These are phyloP conservation scores for Globisporangium abappressorium DNA, from an alignment of 352 stramenopile species.

Conservation along the genomic window DNA sequence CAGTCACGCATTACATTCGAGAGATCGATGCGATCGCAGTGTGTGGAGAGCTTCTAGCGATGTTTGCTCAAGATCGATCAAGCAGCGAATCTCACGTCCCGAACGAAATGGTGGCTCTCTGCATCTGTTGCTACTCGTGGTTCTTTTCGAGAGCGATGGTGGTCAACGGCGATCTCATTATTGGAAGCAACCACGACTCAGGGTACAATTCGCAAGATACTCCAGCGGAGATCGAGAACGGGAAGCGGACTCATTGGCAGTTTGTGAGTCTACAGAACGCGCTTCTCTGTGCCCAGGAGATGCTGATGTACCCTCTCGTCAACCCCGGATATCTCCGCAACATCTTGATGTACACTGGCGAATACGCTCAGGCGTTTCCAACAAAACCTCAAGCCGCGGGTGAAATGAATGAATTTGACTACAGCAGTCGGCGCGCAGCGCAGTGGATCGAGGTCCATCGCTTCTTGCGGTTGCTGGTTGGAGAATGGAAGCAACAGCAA, in stretches of 20 bases:
- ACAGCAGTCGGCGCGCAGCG: background rate
- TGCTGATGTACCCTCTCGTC: conserved; percentile 66
- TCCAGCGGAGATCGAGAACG: conserved; percentile 13
- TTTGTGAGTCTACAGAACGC: conserved; percentile 53
- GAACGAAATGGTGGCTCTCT: conserved; percentile 51
- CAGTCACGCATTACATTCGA: conserved; percentile 48
- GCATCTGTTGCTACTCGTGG: conserved; percentile 54
- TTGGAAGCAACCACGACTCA: conserved; percentile 6
- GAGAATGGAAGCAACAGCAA: conserved; percentile 72
- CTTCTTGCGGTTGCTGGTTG: conserved; percentile 57
- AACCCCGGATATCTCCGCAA: conserved; percentile 57
- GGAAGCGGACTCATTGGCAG: conserved; percentile 48
- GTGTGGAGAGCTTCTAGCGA: conserved; percentile 60
- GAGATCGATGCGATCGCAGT: conserved; percentile 58
- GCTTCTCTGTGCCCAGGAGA: conserved; percentile 63
- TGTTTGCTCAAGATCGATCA: conserved; percentile 29
- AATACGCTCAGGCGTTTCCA: conserved; percentile 40
- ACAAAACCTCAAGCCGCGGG: background rate
- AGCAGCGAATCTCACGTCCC: conserved; percentile 32
- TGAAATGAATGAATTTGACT: background rate
- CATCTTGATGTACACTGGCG: conserved; percentile 45
- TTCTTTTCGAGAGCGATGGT: conserved; percentile 66
- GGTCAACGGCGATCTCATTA: conserved; percentile 32
- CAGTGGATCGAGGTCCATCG: conserved; percentile 68
- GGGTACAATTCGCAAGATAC: background rate